Evolutionary conservation across 106 monocot genomes (phyloP).

Genomic region (Ottelia alismoides): DNA sequence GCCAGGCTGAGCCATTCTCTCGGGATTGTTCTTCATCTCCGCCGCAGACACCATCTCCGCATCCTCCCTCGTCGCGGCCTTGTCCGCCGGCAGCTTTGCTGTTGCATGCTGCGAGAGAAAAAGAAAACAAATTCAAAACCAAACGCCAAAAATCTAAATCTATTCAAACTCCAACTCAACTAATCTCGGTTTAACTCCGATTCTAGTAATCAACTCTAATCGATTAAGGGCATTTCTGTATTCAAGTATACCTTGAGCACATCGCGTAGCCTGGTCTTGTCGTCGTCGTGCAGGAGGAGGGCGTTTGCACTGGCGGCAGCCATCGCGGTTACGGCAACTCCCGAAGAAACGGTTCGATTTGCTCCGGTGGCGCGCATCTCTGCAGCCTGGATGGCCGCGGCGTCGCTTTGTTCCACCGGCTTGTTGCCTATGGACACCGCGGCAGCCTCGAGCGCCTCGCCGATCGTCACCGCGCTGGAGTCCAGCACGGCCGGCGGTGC

Average conservation of each 20-base stretch:
- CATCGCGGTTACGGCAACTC: constrained; percentile 30
- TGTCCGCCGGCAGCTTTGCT: constrained; percentile 32
- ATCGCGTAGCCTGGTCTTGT: constrained; percentile 29
- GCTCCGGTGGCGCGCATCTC: constrained; percentile 31
- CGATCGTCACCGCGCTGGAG: constrained; percentile 24
- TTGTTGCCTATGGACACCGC: constrained; percentile 18
- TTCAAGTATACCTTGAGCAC: constrained; percentile 10
- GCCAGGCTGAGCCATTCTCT: constrained; percentile 9
- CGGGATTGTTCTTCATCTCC: constrained; percentile 38
- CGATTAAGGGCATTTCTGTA: neutral
- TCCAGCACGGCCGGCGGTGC: no score
- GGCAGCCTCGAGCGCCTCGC: constrained; percentile 54
- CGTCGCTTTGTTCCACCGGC: constrained; percentile 46
- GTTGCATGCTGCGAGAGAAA: constrained; percentile 26
- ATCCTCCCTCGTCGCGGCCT: constrained; percentile 36
- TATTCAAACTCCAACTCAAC: neutral
- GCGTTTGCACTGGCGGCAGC: constrained; percentile 27
- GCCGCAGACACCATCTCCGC: constrained; percentile 32
- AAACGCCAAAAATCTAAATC: no score
- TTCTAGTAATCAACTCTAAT: neutral
- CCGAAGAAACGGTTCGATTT: constrained; percentile 7
- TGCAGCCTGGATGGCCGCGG: constrained; percentile 43
- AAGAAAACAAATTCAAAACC: neutral
- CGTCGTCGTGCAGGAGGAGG: constrained; percentile 1
- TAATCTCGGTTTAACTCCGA: neutral